These are phyloP conservation scores for Emydomyces testavorans DNA, from an alignment of 2,329 filamentous ascomycete genomes.

Conservation along the genomic window DNA sequence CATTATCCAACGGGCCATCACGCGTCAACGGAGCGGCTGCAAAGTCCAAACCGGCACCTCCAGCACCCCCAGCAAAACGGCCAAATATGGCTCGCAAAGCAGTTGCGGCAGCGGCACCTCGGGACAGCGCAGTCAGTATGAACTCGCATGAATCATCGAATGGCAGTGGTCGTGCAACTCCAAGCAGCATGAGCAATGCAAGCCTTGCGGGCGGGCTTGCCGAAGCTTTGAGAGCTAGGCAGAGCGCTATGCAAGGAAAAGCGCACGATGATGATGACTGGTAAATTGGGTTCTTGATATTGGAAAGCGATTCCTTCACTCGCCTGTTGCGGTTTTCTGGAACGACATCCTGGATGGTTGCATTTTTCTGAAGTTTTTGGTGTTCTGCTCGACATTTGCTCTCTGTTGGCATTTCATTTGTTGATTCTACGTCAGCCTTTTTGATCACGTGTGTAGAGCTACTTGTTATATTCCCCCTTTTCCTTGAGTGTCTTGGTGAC, in stretches of 20 bases:
- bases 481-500: too few species aligned
- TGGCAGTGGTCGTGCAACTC: slow-evolving; percentile 59
- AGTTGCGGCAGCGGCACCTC: slow-evolving; percentile 51
- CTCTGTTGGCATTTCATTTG: neutral
- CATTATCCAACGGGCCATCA: slow-evolving; percentile 26
- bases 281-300: slow-evolving; percentile 3
- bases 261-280: slow-evolving; percentile 51
- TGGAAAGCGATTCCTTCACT: neutral
- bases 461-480: neutral
- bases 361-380: neutral
- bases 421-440: neutral
- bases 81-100: slow-evolving; percentile 63
- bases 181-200: slow-evolving; percentile 45
- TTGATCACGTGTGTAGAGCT: neutral
- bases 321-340: neutral
- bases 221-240: slow-evolving; percentile 64
- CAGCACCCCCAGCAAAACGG: slow-evolving; percentile 68
- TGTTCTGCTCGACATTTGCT: neutral
- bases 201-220: slow-evolving; percentile 64
- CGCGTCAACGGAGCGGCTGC: slow-evolving; percentile 32
- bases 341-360: neutral
- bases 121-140: slow-evolving; percentile 51
- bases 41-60: slow-evolving; percentile 57
- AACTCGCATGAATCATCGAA: slow-evolving; percentile 40
- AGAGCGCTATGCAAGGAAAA: slow-evolving; percentile 62